Conservation (phyloP, 2,329 filamentous ascomycete genomes). For the Fusarium sp. region DNA sequence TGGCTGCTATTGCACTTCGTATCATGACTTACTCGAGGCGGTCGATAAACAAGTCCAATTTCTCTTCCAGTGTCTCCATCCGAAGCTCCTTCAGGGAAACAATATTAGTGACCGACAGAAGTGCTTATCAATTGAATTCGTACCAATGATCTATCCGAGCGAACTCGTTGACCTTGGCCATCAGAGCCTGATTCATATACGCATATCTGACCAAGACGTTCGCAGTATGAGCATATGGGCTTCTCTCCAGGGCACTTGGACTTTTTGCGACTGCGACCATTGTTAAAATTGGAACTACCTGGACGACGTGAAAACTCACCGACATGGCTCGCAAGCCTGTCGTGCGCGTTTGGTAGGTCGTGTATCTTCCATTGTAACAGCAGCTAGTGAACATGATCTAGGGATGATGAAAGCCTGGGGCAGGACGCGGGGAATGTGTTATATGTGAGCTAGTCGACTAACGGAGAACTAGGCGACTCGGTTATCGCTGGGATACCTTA, state of each 20-base stretch:
- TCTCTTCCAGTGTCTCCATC: neutral
- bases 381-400: neutral
- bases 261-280: neutral
- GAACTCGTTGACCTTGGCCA: neutral
- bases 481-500: neutral
- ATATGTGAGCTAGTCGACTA: neutral
- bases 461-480: neutral
- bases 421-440: neutral
- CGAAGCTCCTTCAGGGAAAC: neutral
- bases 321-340: neutral
- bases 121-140: accelerated
- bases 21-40: neutral
- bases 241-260: neutral
- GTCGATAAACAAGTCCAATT: neutral
- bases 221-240: neutral
- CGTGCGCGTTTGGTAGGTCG: neutral
- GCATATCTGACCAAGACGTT: neutral
- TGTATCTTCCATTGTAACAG: neutral
- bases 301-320: accelerated
- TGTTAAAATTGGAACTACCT: accelerated
- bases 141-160: neutral
- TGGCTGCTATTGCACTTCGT: accelerated
- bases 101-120: neutral
- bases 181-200: neutral
- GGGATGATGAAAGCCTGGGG: neutral